Base-by-base conservation (phyloP, 2,329 filamentous ascomycete species). In the Pseudogymnoascus sp. region DNA sequence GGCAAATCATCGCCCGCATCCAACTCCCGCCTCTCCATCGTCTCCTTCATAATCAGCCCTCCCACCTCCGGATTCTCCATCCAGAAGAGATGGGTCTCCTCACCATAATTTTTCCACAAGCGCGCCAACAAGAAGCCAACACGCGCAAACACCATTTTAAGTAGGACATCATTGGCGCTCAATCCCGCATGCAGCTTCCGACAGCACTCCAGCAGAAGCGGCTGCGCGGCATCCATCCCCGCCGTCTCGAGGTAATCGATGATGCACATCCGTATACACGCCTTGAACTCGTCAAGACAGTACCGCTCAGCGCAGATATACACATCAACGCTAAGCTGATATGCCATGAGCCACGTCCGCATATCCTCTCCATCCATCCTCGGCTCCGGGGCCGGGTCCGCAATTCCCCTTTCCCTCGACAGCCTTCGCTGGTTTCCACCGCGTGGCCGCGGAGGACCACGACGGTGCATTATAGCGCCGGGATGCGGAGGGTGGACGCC, bases 271-370 rank as follows among this genome's bases (percentile, higher is more conserved):
- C 76, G 72, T 37, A 81, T 73, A 47, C 72, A 74, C 4, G 62
- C 63, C 65, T 78, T 77, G 68, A 81, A 77, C 57, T 74, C 74
- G 25, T 76, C 73, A 67, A 81, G 75, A 59, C 80, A 71, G 67
- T 76, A 80, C 59, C 76, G 75, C 64, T 79, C 74, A 6, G 78
- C 78, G 60, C 77, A 76, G 59, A 80, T 76, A 69, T 81, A 81
- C 11, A 80, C 78, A 60, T 79, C 76, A 11, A 81, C 66, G 65
- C 76, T 76, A 36, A 80, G 72, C 63, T 77, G 74, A 65, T 78
- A 80, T 1, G 76, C 69, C 57, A 79, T 69, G 3, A 79, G 72
- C 78, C 78, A 81, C 3, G 78, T 78, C 12, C 73, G 73, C 63
- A 80, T 67, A 67, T 81, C 78, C 64, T 79, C 75, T 33, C 72